Conservation (phyloP, 208 protist genomes). For the Leishmania arabica region DNA sequence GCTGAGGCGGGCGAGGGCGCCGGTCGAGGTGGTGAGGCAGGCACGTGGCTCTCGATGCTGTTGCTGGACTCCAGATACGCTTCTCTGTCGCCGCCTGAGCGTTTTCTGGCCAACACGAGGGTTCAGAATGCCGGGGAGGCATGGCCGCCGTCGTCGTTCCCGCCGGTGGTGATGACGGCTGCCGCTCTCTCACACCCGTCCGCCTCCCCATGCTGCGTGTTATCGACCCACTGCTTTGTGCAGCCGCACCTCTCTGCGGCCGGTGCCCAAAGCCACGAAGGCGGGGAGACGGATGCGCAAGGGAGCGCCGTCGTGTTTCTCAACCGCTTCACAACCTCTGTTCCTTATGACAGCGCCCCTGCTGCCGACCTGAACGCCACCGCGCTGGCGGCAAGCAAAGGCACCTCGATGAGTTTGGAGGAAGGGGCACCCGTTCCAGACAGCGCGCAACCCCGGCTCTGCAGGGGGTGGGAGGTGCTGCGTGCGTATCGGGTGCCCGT, state of each 20-base stretch:
- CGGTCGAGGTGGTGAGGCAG: not conserved
- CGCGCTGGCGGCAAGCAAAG: not conserved
- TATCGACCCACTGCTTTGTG: constrained; percentile 20
- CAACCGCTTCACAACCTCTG: not conserved
- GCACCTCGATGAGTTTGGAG: not conserved
- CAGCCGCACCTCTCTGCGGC: not conserved
- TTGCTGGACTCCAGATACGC: constrained; percentile 26
- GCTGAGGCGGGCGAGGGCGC: not conserved
- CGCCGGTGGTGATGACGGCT: constrained; percentile 26
- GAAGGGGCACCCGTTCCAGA: not conserved
- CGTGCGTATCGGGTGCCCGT: constrained; percentile 20
- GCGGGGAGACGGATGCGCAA: not conserved
- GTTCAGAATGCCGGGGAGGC: not conserved
- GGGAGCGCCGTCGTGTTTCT: not conserved
- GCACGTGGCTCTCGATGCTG: constrained; percentile 1
- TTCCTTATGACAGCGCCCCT: not conserved
- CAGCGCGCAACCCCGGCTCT: not conserved
- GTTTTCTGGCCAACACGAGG: not conserved
- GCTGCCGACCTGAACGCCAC: not conserved
- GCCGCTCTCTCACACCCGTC: not conserved
- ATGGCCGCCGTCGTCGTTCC: not conserved
- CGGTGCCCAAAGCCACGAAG: not conserved
- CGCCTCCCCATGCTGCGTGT: constrained; percentile 10
- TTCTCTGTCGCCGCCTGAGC: not conserved
- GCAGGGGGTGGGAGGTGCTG: constrained; percentile 21